Conservation (phyloP, 306 rosid species). For the Fragaria vesca region DNA sequence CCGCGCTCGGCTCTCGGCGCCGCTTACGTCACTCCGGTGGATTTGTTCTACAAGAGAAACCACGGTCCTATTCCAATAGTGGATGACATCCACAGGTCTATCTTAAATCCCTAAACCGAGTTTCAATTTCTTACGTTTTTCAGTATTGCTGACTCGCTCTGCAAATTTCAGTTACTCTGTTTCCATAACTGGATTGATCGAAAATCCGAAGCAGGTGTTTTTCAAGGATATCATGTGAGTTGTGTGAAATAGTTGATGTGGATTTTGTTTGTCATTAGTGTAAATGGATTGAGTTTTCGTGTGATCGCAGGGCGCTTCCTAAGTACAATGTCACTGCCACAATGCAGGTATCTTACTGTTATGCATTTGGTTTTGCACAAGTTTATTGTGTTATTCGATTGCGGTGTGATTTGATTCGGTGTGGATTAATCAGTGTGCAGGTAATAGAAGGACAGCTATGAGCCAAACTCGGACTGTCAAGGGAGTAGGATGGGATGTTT, state of each 20-base stretch:
- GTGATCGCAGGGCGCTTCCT: conserved; percentile 70
- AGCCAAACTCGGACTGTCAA: conserved; percentile 72
- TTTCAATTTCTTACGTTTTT: background rate
- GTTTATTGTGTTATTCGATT: background rate
- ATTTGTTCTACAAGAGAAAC: conserved; percentile 88
- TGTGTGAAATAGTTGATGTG: background rate
- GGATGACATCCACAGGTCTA: conserved; percentile 66
- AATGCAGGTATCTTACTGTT: conserved; percentile 55
- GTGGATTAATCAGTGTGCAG: conserved; percentile 68
- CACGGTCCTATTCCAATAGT: conserved; percentile 86
- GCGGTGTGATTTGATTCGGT: conserved; percentile 22
- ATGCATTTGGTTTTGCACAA: background rate
- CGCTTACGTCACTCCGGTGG: conserved; percentile 72
- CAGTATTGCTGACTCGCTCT: conserved; percentile 17
- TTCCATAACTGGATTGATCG: conserved; percentile 54
- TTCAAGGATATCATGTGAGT: conserved; percentile 81
- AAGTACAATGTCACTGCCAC: conserved; percentile 80
- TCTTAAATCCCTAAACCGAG: background rate
- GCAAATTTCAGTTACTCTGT: conserved; percentile 55
- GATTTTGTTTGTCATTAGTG: background rate
- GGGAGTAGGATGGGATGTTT: conserved; percentile 97
- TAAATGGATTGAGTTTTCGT: background rate
- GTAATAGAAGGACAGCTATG: conserved; percentile 95
- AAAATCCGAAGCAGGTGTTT: conserved; percentile 51
- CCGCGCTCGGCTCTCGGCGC: conserved; percentile 57